phyloP scores from a whole-genome alignment of 441 rosid species.

The Aleurites moluccanus region DNA sequence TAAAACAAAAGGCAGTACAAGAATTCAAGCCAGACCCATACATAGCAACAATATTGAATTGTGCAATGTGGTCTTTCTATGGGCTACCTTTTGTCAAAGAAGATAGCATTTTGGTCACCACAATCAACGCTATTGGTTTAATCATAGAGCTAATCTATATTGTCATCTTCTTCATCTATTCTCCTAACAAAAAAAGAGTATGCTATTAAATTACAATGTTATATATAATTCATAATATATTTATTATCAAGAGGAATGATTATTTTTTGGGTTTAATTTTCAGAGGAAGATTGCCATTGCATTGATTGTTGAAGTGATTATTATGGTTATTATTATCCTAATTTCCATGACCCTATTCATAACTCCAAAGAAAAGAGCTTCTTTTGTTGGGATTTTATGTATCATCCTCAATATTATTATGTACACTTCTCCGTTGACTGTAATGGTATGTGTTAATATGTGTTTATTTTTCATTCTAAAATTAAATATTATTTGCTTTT shows the following conservation, averaged over 20 bases:
- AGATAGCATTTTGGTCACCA: constrained; percentile 51
- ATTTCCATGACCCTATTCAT: constrained; percentile 41
- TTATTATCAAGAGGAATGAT: not conserved
- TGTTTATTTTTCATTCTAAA: not conserved
- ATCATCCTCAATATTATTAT: constrained; percentile 65
- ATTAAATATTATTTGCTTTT: not conserved
- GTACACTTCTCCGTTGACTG: constrained; percentile 66
- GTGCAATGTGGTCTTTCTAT: constrained; percentile 69
- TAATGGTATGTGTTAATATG: constrained; percentile 47
- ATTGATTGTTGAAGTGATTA: constrained; percentile 41
- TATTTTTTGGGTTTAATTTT: not conserved
- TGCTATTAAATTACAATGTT: not conserved
- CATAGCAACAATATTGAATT: constrained; percentile 59
- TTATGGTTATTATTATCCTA: constrained; percentile 38
- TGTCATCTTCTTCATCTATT: constrained; percentile 49
- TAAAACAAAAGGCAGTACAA: no score
- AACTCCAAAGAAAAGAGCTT: constrained; percentile 43
- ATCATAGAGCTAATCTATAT: constrained; percentile 49
- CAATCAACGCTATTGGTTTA: constrained; percentile 65
- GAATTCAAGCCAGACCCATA: no score
- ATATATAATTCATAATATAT: no score
- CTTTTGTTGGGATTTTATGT: constrained; percentile 52
- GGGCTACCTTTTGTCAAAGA: constrained; percentile 68
- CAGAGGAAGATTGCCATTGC: no score
- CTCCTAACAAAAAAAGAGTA: constrained; percentile 42